Evolutionary conservation across 2,329 filamentous ascomycete genomes (phyloP).

Genomic region (Epichloe sibirici): DNA sequence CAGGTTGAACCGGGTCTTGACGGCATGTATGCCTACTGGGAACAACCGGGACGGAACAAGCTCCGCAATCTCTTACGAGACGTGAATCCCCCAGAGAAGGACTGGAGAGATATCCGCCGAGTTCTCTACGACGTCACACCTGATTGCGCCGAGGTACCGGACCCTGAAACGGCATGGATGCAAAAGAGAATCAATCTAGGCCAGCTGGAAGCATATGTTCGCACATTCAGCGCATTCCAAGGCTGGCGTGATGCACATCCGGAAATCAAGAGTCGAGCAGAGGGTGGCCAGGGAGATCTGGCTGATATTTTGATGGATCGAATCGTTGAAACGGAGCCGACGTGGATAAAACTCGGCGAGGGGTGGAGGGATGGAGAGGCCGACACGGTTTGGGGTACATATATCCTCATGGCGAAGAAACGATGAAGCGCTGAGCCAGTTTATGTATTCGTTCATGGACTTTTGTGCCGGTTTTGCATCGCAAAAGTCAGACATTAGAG

Average conservation of each 20-base stretch:
- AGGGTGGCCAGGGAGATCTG: conserved; percentile 47
- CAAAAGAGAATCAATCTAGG: conserved; percentile 40
- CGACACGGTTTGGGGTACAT: conserved; percentile 49
- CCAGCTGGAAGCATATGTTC: conserved; percentile 46
- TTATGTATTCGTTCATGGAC: too few species aligned
- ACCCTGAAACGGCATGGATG: conserved; percentile 34
- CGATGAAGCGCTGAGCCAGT: conserved; percentile 2
- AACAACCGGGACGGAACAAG: conserved; percentile 44
- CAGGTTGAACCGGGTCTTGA: conserved; percentile 31
- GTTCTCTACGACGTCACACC: conserved; percentile 46
- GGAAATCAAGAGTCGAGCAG: conserved; percentile 31
- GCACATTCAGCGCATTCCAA: conserved; percentile 48
- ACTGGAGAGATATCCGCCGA: conserved; percentile 41
- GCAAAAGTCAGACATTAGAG: too few species aligned
- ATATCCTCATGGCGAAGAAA: conserved; percentile 43
- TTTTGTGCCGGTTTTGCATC: too few species aligned
- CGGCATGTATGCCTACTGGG: conserved; percentile 47
- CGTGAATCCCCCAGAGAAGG: conserved; percentile 35
- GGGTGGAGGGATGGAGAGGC: conserved; percentile 42
- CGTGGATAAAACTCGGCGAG: conserved; percentile 36
- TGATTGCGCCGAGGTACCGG: conserved; percentile 18
- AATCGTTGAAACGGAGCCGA: conserved; percentile 39
- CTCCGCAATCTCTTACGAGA: conserved; percentile 38
- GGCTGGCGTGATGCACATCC: conserved; percentile 46
- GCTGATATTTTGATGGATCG: conserved; percentile 50